These are phyloP conservation scores for Didymosphaeria variabile DNA, from an alignment of 2,329 filamentous ascomycete genomes.

Conservation along the genomic window DNA sequence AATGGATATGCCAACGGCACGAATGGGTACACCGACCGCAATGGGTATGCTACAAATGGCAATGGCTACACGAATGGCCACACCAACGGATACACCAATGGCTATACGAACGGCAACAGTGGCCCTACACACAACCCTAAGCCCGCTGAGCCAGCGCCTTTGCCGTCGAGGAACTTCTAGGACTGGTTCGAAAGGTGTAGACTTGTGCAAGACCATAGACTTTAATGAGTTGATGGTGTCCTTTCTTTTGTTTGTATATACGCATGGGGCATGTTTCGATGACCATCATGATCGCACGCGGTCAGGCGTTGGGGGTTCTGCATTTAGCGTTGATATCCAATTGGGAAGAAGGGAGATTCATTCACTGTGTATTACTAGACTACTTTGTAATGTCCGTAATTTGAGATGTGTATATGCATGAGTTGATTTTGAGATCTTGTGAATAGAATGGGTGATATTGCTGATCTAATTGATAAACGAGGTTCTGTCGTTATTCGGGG, in stretches of 20 bases:
- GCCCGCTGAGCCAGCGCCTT: constrained; percentile 28
- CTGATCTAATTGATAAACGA: too few species aligned
- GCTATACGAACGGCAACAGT: not conserved
- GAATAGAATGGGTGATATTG: too few species aligned
- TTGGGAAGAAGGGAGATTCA: not conserved
- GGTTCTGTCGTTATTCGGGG: too few species aligned
- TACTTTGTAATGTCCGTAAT: constrained; percentile 3
- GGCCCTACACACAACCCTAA: constrained; percentile 6
- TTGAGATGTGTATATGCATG: not conserved
- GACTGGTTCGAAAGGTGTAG: not conserved
- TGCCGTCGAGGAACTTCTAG: constrained; percentile 42
- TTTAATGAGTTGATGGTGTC: not conserved
- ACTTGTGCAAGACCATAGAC: not conserved
- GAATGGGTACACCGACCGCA: constrained; percentile 21
- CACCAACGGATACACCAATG: constrained; percentile 31
- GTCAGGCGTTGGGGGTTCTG: constrained; percentile 1
- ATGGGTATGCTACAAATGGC: constrained; percentile 27
- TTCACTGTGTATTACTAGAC: constrained; percentile 12
- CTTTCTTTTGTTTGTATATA: constrained; percentile 10
- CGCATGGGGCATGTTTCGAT: constrained; percentile 5
- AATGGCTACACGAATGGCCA: constrained; percentile 30
- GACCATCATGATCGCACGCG: constrained; percentile 12
- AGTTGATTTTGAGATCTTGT: too few species aligned
- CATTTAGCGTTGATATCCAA: constrained; percentile 8
- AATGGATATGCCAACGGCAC: constrained; percentile 30